phyloP scores from a whole-genome alignment of 2,329 filamentous ascomycete genomes.

The Grosmannia huntii region DNA sequence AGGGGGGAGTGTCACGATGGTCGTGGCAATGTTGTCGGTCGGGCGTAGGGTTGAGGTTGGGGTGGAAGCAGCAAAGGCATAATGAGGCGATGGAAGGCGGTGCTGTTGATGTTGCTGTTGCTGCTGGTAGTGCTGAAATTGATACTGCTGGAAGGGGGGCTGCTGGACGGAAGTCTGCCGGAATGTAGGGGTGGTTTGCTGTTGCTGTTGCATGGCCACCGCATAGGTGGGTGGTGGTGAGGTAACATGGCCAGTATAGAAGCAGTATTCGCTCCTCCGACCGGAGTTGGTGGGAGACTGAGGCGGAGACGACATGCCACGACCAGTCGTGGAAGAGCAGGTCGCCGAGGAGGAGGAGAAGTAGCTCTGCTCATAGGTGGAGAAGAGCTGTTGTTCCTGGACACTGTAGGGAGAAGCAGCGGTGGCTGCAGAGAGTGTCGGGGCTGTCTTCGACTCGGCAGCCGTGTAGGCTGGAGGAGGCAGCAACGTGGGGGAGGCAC shows the following conservation, averaged over 20 bases:
- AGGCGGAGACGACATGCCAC: slow-evolving; percentile 10
- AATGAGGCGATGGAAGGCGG: neutral
- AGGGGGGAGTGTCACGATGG: slow-evolving; percentile 8
- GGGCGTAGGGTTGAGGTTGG: neutral
- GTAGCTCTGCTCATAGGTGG: slow-evolving; percentile 8
- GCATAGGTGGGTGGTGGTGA: neutral
- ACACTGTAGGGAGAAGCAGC: neutral
- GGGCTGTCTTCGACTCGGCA: neutral
- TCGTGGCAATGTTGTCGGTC: slow-evolving; percentile 5
- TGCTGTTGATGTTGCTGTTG: neutral
- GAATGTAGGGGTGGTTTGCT: neutral
- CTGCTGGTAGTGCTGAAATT: neutral
- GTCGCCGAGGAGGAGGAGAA: neutral
- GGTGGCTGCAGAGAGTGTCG: neutral
- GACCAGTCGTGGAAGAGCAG: neutral
- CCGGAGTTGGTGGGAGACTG: slow-evolving; percentile 9
- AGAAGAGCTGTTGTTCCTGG: neutral
- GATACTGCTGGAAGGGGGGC: neutral
- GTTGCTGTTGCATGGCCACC: neutral
- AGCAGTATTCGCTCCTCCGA: neutral
- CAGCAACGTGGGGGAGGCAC: slow-evolving; percentile 2
- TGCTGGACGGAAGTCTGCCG: neutral
- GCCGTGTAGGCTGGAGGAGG: slow-evolving; percentile 7
- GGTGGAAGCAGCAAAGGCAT: neutral
- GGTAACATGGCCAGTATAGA: neutral